phyloP scores from a whole-genome alignment of 78 protist species.

The Dictyostelium firmibasis region DNA sequence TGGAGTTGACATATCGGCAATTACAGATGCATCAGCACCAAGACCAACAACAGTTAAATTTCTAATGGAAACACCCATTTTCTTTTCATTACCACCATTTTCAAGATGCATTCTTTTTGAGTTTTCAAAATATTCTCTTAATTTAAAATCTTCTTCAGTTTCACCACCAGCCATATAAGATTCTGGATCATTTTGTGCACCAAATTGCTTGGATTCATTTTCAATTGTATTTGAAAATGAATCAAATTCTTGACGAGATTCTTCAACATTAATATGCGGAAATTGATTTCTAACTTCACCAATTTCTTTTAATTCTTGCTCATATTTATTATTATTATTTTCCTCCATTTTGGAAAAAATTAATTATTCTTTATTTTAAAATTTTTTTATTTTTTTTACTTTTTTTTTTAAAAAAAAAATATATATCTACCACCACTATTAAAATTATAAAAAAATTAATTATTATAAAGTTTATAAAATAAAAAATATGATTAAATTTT shows the following conservation, averaged over 20 bases:
- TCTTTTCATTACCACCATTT: constrained; percentile 44
- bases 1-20: constrained; percentile 71
- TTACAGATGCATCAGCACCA: constrained; percentile 76
- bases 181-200: background rate
- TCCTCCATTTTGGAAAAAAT: background rate
- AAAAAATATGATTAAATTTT: background rate
- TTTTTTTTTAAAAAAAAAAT: too few relatives aligned
- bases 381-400: too few relatives aligned
- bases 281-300: background rate
- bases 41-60: constrained; percentile 71
- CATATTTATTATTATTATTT: background rate
- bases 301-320: background rate
- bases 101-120: constrained; percentile 18
- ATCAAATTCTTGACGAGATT: background rate
- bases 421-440: too few relatives aligned
- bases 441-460: too few relatives aligned
- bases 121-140: constrained; percentile 68
- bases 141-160: constrained; percentile 61
- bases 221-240: background rate
- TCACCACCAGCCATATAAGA: background rate
- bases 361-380: too few relatives aligned
- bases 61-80: constrained; percentile 66
- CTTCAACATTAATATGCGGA: background rate
- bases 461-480: too few relatives aligned
- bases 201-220: background rate